These are phyloP conservation scores for Peterozyma toletana DNA, from an alignment of 805 yeast genomes.

Conservation along the genomic window DNA sequence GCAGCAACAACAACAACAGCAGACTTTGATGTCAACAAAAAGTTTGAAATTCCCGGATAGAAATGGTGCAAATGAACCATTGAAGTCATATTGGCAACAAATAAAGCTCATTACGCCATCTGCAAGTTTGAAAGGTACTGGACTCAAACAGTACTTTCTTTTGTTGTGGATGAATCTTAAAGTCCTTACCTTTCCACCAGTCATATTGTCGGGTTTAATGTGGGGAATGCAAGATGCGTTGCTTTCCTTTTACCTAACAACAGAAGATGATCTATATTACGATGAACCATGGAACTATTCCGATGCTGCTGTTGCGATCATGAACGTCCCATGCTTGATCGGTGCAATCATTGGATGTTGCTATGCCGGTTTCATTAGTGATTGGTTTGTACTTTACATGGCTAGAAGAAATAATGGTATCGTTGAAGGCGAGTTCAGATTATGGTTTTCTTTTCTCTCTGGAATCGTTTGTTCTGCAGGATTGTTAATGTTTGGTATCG, in stretches of 20 bases:
- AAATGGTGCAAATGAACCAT: slow-evolving; percentile 22
- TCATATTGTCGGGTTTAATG: slow-evolving; percentile 56
- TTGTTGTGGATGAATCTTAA: slow-evolving; percentile 21
- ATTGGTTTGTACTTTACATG: slow-evolving; percentile 51
- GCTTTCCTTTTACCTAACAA: slow-evolving; percentile 65
- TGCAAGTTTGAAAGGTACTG: slow-evolving; percentile 27
- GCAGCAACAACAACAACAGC: slow-evolving; percentile 6
- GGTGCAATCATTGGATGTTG: slow-evolving; percentile 64
- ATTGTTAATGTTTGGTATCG: slow-evolving; percentile 58
- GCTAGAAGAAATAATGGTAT: slow-evolving; percentile 56
- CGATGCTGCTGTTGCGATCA: slow-evolving; percentile 60
- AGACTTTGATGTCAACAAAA: slow-evolving; percentile 2
- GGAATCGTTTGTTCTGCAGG: slow-evolving; percentile 56
- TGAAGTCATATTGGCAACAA: slow-evolving; percentile 21
- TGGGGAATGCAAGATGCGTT: slow-evolving; percentile 82
- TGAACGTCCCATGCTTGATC: slow-evolving; percentile 65
- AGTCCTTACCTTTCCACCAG: slow-evolving; percentile 45
- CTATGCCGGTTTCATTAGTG: slow-evolving; percentile 55
- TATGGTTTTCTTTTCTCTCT: slow-evolving; percentile 49
- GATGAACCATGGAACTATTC: slow-evolving; percentile 62
- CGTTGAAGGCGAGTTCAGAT: slow-evolving; percentile 58
- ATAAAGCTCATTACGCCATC: slow-evolving; percentile 28
- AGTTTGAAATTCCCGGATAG: slow-evolving; percentile 5
- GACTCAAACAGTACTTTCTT: slow-evolving; percentile 32
- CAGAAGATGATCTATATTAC: slow-evolving; percentile 62